Evolutionary conservation across 2,329 filamentous ascomycete genomes (phyloP), one percentile per base, ranked within the genome.

Genomic region (Chaetomium sp.): DNA sequence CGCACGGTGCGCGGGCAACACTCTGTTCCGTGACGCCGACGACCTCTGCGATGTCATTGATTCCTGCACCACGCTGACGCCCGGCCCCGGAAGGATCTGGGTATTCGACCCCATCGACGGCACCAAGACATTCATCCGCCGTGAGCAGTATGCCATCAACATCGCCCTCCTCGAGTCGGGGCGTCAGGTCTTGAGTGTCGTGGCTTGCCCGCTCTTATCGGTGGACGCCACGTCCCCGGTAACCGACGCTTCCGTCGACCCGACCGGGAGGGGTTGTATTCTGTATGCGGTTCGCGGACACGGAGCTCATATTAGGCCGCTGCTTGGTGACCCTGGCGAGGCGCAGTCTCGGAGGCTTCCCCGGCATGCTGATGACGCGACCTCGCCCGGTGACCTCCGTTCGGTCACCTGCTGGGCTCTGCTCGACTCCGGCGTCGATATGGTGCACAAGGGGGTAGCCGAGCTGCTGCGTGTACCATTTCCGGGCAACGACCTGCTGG

Each of bases 41-140:
- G 74, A 80, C 31, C 79, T 85, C 74, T 85, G 83, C 71, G 77
- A 81, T 58, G 74, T 84, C 66, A 82, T 87, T 53, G 84, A 87
- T 72, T 78, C 78, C 68, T 85, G 83, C 65, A 80, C 81, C 33
- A 57, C 51, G 1, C 50, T 38, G 33, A 35, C 31, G 1, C 23
- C 55, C 16, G 56, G 75, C 71, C 7, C 55, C 1, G 29, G 10
- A 4, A 60, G 63, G 8, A 83, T 81, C 9, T 87, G 85, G 84
- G 79, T 87, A 0, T 86, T 87, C 69, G 85, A 87, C 69, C 85
- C 85, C 0, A 86, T 87, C 33, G 85, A 87, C 67, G 85, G 85
- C 8, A 87, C 85, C 2, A 81, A 83, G 74, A 85, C 83, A 0
- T 87, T 84, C 61, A 76, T 87, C 9, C 74, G 76, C 12, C 80